phyloP scores from a whole-genome alignment of 192 early-diverging fungal genomes.

The Backusella westeae region DNA sequence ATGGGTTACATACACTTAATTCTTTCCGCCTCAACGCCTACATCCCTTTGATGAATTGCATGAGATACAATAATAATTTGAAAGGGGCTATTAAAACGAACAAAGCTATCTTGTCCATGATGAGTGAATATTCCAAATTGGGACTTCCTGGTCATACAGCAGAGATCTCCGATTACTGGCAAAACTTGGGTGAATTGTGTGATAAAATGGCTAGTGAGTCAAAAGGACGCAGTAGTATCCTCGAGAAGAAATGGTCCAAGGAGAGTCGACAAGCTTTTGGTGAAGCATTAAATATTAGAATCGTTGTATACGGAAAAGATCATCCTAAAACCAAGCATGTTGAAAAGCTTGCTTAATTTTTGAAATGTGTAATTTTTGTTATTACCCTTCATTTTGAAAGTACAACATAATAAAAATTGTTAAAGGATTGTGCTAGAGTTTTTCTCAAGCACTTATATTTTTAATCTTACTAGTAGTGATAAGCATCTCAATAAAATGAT shows the following conservation, averaged over 20 bases:
- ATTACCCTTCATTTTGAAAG: background rate
- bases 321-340: constrained; percentile 38
- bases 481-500: too few species aligned
- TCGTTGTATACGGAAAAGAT: constrained; percentile 37
- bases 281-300: constrained; percentile 22
- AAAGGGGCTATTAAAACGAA: constrained; percentile 34
- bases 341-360: constrained; percentile 1
- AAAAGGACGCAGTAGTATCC: background rate
- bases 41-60: constrained; percentile 38
- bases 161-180: constrained; percentile 56
- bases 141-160: constrained; percentile 53
- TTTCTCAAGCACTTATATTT: background rate
- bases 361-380: background rate
- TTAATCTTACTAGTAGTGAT: too few species aligned
- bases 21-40: constrained; percentile 39
- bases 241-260: constrained; percentile 32
- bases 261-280: constrained; percentile 38
- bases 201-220: constrained; percentile 49
- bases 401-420: background rate
- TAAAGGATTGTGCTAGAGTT: background rate
- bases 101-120: constrained; percentile 39
- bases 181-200: constrained; percentile 55
- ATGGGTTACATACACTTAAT: constrained; percentile 50
- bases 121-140: constrained; percentile 35
- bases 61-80: constrained; percentile 23